A percentile compares a stretch with the other conserved stretches of the same genome.
phyloP scores from a whole-genome alignment of 2,329 filamentous ascomycete genomes.

The Chaetomium strumarium region DNA sequence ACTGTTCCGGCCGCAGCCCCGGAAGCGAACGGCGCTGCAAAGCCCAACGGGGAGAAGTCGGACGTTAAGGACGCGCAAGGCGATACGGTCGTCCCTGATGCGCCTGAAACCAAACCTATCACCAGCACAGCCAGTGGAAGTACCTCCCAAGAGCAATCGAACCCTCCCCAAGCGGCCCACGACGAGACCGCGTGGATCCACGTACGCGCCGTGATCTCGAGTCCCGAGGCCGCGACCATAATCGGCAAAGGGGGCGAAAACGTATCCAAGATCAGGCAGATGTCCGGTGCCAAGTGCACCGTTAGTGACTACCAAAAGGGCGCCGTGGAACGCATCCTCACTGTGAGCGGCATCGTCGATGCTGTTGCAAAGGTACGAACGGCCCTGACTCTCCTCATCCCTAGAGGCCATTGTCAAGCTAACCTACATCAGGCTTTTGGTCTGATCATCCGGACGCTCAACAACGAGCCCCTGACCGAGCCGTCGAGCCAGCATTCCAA shows the following conservation, averaged over 20 bases:
- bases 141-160: constrained; percentile 35
- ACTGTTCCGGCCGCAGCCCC: constrained; percentile 28
- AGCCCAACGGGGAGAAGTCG: constrained; percentile 45
- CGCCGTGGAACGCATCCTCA: constrained; percentile 94
- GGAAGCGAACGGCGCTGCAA: constrained; percentile 46
- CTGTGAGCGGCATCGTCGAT: constrained; percentile 93
- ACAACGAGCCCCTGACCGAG: constrained; percentile 87
- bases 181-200: constrained; percentile 97
- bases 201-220: constrained; percentile 93
- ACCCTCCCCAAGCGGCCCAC: constrained; percentile 53
- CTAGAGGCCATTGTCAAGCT: constrained; percentile 20
- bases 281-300: constrained; percentile 96
- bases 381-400: background rate
- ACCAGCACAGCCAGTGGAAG: constrained; percentile 35
- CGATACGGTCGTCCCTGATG: constrained; percentile 64
- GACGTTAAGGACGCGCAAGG: constrained; percentile 54
- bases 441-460: constrained; percentile 93
- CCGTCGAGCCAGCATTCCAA: constrained; percentile 91
- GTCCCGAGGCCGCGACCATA: constrained; percentile 92
- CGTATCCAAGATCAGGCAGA: constrained; percentile 89
- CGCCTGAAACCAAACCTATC: constrained; percentile 49
- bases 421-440: constrained; percentile 71
- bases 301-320: constrained; percentile 98
- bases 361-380: constrained; percentile 78
- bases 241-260: constrained; percentile 99